A percentile compares a stretch with the other conserved stretches of the same genome.
phyloP scores from a whole-genome alignment of 2,329 filamentous ascomycete genomes.

The Fusarium secorum region DNA sequence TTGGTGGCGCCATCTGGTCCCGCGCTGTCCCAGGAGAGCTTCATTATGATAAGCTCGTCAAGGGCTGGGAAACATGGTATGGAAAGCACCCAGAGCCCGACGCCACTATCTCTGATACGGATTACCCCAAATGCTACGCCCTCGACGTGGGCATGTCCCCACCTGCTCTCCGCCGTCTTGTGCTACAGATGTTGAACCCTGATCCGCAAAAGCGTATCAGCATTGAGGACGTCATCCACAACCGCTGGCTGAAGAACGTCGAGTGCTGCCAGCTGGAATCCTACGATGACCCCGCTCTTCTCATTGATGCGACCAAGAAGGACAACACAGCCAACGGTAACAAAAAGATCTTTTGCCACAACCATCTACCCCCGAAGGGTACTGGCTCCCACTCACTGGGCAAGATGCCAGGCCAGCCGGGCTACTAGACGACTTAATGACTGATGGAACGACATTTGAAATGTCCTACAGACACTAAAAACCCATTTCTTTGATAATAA shows the following conservation, averaged over 20 bases:
- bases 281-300: constrained; percentile 68
- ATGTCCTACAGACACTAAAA: constrained; percentile 5
- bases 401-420: constrained; percentile 64
- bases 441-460: constrained; percentile 24
- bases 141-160: constrained; percentile 73
- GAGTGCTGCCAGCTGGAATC: constrained; percentile 81
- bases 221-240: constrained; percentile 72
- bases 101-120: constrained; percentile 59
- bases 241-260: constrained; percentile 76
- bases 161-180: constrained; percentile 71
- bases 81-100: constrained; percentile 56
- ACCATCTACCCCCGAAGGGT: constrained; percentile 60
- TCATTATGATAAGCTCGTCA: constrained; percentile 71
- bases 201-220: constrained; percentile 74
- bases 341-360: constrained; percentile 66
- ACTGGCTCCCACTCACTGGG: constrained; percentile 58
- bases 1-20: constrained; percentile 77
- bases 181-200: constrained; percentile 85
- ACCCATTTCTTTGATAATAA: constrained; percentile 5
- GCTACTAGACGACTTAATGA: constrained; percentile 53
- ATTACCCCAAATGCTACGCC: constrained; percentile 70
- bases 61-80: constrained; percentile 75
- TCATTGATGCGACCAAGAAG: constrained; percentile 70
- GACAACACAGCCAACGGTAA: constrained; percentile 52
- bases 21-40: constrained; percentile 65